These are phyloP conservation scores for Mollisia scopiformis DNA, from an alignment of 2,329 filamentous ascomycete species.

Conservation along the genomic window DNA sequence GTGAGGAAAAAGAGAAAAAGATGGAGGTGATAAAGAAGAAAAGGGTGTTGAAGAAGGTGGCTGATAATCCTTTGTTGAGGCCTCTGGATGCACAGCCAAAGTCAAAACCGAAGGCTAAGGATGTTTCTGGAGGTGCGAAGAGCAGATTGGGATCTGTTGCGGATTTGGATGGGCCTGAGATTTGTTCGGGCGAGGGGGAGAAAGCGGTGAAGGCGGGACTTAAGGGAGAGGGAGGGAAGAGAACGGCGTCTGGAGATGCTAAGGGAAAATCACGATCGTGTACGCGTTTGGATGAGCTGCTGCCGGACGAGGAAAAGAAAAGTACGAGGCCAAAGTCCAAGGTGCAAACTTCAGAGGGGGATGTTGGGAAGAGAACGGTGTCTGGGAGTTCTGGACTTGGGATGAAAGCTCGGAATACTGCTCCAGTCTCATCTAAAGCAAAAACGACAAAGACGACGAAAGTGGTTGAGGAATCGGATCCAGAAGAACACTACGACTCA, in stretches of 20 bases:
- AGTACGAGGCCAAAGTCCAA: not conserved
- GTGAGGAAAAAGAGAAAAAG: constrained; percentile 4
- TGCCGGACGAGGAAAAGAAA: not conserved
- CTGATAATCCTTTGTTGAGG: constrained; percentile 31
- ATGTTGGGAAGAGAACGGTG: too few species aligned
- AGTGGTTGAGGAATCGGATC: not conserved
- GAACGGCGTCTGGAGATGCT: not conserved
- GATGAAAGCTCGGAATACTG: too few species aligned
- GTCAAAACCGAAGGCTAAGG: not conserved
- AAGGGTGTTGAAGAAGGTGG: constrained; percentile 25
- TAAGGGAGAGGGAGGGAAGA: not conserved
- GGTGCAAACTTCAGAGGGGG: too few species aligned
- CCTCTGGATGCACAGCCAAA: constrained; percentile 9
- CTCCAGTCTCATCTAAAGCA: not conserved
- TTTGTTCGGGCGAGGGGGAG: not conserved
- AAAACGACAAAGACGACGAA: not conserved
- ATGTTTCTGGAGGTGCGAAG: not conserved
- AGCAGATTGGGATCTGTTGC: not conserved
- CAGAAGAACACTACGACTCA: not conserved
- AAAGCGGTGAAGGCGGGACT: not conserved
- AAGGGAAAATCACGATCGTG: not conserved
- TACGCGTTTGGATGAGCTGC: not conserved
- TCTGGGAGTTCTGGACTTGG: too few species aligned
- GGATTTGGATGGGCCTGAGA: not conserved
- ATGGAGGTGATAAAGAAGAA: constrained; percentile 24